phyloP scores from a whole-genome alignment of 345 rosid species.

The Arabidopsis arenosa region DNA sequence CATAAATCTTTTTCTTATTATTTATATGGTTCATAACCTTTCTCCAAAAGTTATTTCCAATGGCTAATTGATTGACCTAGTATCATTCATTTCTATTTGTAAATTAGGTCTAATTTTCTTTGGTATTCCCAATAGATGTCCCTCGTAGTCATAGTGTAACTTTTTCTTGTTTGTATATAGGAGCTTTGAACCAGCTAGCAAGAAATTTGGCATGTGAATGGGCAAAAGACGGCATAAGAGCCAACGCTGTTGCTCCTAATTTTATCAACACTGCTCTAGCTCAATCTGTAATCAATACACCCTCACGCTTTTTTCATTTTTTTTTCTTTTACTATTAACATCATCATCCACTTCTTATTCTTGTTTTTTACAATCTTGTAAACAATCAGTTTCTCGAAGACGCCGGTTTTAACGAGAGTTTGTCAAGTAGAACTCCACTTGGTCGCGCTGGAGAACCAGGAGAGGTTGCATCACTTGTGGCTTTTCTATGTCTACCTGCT shows the following conservation, averaged over 20 bases:
- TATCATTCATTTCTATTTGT: no score
- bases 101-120: neutral
- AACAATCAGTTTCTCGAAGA: slow-evolving; percentile 16
- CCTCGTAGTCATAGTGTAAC: neutral
- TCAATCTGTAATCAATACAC: slow-evolving; percentile 8
- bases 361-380: neutral
- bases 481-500: slow-evolving; percentile 59
- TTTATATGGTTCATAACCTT: no score
- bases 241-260: slow-evolving; percentile 60
- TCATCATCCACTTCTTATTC: neutral
- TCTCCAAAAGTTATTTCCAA: no score
- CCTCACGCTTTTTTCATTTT: neutral
- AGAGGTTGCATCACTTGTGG: slow-evolving; percentile 61
- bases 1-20: no score
- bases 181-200: slow-evolving; percentile 61
- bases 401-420: slow-evolving; percentile 3
- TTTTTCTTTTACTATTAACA: neutral
- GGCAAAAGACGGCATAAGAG: slow-evolving; percentile 66
- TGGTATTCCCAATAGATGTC: neutral
- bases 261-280: slow-evolving; percentile 50
- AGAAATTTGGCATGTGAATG: slow-evolving; percentile 73
- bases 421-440: slow-evolving; percentile 48
- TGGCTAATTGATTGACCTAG: no score
- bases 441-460: slow-evolving; percentile 51
- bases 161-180: neutral